A percentile compares a stretch with the other conserved stretches of the same genome.
Evolutionary conservation across 2,329 filamentous ascomycete genomes (phyloP).

Genomic region (Exophiala aquamarina): DNA sequence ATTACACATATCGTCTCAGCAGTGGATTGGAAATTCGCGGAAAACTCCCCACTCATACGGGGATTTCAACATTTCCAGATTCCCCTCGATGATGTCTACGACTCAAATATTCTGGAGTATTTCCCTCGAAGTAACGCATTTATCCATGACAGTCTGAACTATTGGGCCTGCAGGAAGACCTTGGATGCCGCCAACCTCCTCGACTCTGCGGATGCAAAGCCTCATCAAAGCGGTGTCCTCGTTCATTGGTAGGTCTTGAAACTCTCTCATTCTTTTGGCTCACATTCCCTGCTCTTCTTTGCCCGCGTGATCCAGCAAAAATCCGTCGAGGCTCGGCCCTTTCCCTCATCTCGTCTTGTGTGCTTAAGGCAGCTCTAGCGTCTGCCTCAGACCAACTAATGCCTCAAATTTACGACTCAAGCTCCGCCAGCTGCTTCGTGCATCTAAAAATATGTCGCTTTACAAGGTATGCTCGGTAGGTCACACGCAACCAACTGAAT

Average conservation of each 20-base stretch:
- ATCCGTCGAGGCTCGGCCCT: no score
- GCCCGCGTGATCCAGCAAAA: no score
- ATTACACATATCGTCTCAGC: conserved; percentile 94
- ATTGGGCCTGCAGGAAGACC: conserved; percentile 9
- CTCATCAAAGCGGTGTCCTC: conserved; percentile 52
- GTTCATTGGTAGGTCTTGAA: conserved; percentile 66
- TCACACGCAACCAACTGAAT: no score
- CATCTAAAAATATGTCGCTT: no score
- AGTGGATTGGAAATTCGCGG: conserved; percentile 60
- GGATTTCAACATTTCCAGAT: conserved; percentile 73
- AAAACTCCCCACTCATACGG: conserved; percentile 52
- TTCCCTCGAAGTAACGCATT: conserved; percentile 78
- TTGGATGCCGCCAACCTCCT: not conserved
- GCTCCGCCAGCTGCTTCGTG: no score
- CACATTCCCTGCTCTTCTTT: conserved; percentile 2
- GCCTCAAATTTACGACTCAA: no score
- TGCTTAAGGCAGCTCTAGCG: no score
- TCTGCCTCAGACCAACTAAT: no score
- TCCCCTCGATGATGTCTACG: conserved; percentile 86
- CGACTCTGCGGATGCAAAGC: not conserved
- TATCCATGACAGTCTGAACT: conserved; percentile 72
- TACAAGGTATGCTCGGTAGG: no score
- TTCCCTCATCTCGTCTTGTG: no score
- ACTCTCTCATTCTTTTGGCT: conserved; percentile 10
- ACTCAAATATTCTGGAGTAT: conserved; percentile 80